Evolutionary conservation across 163 green algal genomes (phyloP).

Genomic region (Smithsoniella earleae): DNA sequence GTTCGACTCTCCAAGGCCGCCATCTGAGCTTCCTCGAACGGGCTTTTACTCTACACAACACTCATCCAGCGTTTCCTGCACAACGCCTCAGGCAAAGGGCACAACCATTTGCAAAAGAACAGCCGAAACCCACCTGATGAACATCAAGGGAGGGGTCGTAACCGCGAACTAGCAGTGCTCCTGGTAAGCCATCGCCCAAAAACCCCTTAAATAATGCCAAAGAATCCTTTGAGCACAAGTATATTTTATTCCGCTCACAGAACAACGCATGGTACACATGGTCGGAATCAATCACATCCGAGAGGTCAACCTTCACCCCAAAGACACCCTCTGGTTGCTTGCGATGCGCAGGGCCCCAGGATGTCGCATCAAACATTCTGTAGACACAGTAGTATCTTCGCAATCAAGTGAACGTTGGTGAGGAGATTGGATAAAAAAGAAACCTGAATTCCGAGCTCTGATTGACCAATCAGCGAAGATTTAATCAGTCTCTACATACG

Average conservation of each 20-base stretch:
- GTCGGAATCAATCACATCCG: background rate
- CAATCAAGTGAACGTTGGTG: too few species aligned
- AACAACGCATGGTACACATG: slow-evolving; percentile 4
- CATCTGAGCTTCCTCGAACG: background rate
- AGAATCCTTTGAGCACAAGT: slow-evolving; percentile 14
- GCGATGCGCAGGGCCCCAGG: too few species aligned
- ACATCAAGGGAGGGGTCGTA: background rate
- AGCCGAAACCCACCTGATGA: background rate
- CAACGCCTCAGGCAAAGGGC: background rate
- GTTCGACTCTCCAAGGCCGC: slow-evolving; percentile 12
- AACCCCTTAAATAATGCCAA: background rate
- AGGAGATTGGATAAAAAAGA: too few species aligned
- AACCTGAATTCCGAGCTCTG: too few species aligned
- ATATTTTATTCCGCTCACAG: slow-evolving; percentile 14
- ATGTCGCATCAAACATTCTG: slow-evolving; percentile 17
- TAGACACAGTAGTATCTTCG: too few species aligned
- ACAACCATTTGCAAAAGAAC: background rate
- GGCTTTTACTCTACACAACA: background rate
- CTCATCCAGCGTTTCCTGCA: background rate
- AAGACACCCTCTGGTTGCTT: background rate
- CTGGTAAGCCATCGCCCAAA: background rate
- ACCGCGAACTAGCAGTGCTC: background rate
- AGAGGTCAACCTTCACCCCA: background rate
- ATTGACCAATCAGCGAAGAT: too few species aligned
- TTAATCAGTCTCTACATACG: too few species aligned